phyloP scores from a whole-genome alignment of 352 stramenopile species.

The Plasmopara muralis region DNA sequence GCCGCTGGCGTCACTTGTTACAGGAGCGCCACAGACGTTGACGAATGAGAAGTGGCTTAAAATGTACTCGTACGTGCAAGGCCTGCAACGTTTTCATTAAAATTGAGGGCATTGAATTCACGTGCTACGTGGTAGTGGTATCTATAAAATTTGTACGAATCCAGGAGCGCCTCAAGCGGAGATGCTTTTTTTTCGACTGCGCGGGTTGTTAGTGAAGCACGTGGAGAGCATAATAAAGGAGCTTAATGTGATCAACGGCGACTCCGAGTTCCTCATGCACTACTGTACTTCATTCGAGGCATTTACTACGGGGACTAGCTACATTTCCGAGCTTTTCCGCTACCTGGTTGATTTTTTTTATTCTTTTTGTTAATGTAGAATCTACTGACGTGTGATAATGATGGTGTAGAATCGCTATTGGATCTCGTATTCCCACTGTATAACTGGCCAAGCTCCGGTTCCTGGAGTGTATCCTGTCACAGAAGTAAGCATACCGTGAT shows the following conservation, averaged over 20 bases:
- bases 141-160: conserved; percentile 88
- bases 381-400: neutral
- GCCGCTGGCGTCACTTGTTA: conserved; percentile 67
- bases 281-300: conserved; percentile 69
- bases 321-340: conserved; percentile 79
- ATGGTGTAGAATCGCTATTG: conserved; percentile 69
- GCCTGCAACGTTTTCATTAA: neutral
- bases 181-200: conserved; percentile 75
- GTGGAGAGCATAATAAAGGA: conserved; percentile 60
- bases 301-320: conserved; percentile 66
- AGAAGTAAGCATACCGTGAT: conserved; percentile 36
- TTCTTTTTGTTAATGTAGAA: no score
- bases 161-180: conserved; percentile 71
- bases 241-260: conserved; percentile 47
- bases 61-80: conserved; percentile 72
- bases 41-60: conserved; percentile 81
- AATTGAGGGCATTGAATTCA: neutral
- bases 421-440: conserved; percentile 83
- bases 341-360: conserved; percentile 43
- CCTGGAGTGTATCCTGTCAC: conserved; percentile 77
- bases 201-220: conserved; percentile 58
- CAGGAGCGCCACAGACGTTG: conserved; percentile 52
- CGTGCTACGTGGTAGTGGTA: conserved; percentile 33
- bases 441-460: conserved; percentile 76
- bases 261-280: conserved; percentile 55